A percentile compares a stretch with the other conserved stretches of the same genome.
Conservation (phyloP, 495 filamentous ascomycete species). For the Penicillium lividum region DNA sequence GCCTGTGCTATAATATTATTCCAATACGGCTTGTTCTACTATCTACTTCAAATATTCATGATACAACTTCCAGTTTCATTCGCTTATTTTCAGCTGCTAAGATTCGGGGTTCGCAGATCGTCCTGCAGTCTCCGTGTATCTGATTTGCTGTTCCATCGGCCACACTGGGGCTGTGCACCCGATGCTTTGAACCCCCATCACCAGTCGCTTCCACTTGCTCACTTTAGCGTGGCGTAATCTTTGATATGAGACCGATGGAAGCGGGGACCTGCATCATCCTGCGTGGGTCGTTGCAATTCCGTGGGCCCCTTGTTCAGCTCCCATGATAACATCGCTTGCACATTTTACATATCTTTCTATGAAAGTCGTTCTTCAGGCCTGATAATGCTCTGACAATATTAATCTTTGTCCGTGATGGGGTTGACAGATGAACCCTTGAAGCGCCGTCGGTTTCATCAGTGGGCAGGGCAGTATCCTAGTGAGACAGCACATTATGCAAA, state of each 20-base stretch:
- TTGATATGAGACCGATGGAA: neutral
- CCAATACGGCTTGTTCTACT: conserved; percentile 8
- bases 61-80: conserved; percentile 27
- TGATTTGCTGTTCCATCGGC: neutral
- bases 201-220: neutral
- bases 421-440: neutral
- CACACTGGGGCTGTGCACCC: conserved; percentile 12
- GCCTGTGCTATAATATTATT: conserved; percentile 29
- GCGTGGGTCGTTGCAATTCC: neutral
- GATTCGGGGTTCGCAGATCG: neutral
- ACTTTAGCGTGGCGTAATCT: conserved; percentile 7
- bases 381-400: neutral
- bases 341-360: neutral
- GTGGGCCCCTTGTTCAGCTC: neutral
- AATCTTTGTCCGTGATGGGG: neutral
- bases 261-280: conserved; percentile 10
- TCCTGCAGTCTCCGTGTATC: neutral
- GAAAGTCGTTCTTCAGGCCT: neutral
- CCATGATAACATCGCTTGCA: neutral
- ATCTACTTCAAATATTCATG: neutral
- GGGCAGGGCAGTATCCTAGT: neutral
- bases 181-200: conserved; percentile 3
- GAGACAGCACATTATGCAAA: neutral
- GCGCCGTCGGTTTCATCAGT: neutral
- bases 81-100: neutral